Percentiles rank a stretch among this genome's conserved stretches.
These are phyloP conservation scores for Crepidotus variabilis DNA, from an alignment of 768 basidiomycete species.

Conservation along the genomic window DNA sequence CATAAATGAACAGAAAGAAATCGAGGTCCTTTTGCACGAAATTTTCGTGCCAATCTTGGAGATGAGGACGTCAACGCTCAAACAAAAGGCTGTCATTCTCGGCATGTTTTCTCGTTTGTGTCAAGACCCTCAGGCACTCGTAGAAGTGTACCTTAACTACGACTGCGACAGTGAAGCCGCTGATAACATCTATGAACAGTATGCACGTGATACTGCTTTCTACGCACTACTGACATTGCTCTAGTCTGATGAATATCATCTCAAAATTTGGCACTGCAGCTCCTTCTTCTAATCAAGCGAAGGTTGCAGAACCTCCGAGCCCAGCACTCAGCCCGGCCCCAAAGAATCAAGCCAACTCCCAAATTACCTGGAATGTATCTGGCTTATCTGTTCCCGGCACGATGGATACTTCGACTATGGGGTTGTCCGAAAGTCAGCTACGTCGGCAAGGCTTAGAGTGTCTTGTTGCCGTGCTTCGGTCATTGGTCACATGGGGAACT, in stretches of 20 bases:
- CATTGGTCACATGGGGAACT: constrained; percentile 89
- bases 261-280: constrained; percentile 81
- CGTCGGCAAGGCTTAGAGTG: constrained; percentile 94
- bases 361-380: constrained; percentile 62
- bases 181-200: constrained; percentile 98
- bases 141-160: constrained; percentile 98
- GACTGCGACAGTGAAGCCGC: constrained; percentile 94
- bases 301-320: constrained; percentile 54
- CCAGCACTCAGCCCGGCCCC: constrained; percentile 54
- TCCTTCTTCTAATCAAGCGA: constrained; percentile 42
- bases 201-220: constrained; percentile 19
- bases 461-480: constrained; percentile 82
- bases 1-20: constrained; percentile 77
- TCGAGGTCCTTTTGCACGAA: constrained; percentile 96
- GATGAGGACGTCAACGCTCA: constrained; percentile 93
- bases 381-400: constrained; percentile 62
- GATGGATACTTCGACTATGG: constrained; percentile 63
- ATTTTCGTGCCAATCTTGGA: constrained; percentile 98
- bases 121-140: constrained; percentile 95
- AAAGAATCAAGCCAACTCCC: constrained; percentile 35
- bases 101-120: constrained; percentile 85
- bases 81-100: constrained; percentile 91
- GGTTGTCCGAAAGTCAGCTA: constrained; percentile 79
- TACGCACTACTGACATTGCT: constrained; percentile 3
- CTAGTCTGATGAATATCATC: constrained; percentile 89